Evolutionary conservation across 2,329 filamentous ascomycete species (phyloP).

Genomic region (Pseudocercospora crystallina): DNA sequence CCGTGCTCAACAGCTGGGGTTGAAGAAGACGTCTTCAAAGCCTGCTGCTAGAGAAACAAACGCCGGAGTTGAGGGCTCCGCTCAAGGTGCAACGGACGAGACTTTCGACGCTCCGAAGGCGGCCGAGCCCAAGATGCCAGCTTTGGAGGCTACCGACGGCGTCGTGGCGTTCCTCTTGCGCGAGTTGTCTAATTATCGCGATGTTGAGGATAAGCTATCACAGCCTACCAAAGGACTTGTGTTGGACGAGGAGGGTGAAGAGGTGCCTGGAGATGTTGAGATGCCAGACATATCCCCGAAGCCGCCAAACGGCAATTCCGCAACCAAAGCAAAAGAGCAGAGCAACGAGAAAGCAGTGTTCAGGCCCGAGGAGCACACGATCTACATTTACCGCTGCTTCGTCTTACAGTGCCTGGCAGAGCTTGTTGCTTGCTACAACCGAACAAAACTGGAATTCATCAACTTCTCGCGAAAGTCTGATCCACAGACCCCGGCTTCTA

Average conservation of each 20-base stretch:
- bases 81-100: slow-evolving; percentile 46
- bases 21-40: slow-evolving; percentile 45
- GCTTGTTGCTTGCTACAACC: slow-evolving; percentile 85
- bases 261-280: slow-evolving; percentile 49
- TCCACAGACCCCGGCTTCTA: slow-evolving; percentile 78
- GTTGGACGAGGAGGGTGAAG: slow-evolving; percentile 11
- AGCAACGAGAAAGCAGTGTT: slow-evolving; percentile 68
- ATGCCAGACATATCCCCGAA: slow-evolving; percentile 43
- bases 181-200: slow-evolving; percentile 86
- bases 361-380: slow-evolving; percentile 89
- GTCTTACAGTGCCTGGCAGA: slow-evolving; percentile 89
- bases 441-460: slow-evolving; percentile 97
- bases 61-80: slow-evolving; percentile 41
- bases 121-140: slow-evolving; percentile 72
- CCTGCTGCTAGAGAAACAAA: slow-evolving; percentile 26
- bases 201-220: slow-evolving; percentile 72
- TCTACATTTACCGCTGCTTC: slow-evolving; percentile 96
- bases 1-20: slow-evolving; percentile 52
- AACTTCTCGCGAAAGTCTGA: slow-evolving; percentile 95
- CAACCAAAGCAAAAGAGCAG: slow-evolving; percentile 32
- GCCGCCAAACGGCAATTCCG: slow-evolving; percentile 14
- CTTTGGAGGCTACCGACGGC: slow-evolving; percentile 89
- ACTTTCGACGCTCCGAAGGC: slow-evolving; percentile 54
- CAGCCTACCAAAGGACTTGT: too few relatives aligned
- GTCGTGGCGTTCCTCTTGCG: slow-evolving; percentile 93